phyloP scores from a whole-genome alignment of 805 yeast genomes.

The Kluyveromyces lactis region DNA sequence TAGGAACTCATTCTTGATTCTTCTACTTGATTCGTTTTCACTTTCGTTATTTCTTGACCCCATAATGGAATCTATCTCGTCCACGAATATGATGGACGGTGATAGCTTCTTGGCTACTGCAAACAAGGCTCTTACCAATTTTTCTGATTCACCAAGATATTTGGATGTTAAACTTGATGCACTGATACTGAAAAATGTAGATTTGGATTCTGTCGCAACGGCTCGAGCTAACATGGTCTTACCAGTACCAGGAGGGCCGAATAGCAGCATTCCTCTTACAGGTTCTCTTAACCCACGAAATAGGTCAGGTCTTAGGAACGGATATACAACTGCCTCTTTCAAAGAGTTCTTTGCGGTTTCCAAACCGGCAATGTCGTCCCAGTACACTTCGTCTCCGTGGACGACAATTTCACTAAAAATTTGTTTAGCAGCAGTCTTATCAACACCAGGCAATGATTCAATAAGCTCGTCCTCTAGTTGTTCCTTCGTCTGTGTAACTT shows the following conservation, averaged over 20 bases:
- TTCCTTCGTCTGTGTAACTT: conserved; percentile 8
- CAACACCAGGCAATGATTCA: conserved; percentile 51
- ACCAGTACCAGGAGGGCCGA: conserved; percentile 99
- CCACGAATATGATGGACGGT: conserved; percentile 91
- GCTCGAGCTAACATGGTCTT: conserved; percentile 97
- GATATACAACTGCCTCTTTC: conserved; percentile 94
- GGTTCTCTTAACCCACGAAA: conserved; percentile 92
- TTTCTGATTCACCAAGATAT: conserved; percentile 81
- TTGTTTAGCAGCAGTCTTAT: conserved; percentile 69
- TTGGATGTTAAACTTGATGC: conserved; percentile 86
- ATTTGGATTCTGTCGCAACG: conserved; percentile 91
- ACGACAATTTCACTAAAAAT: conserved; percentile 84
- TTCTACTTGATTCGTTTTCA: conserved; percentile 81
- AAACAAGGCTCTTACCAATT: conserved; percentile 82
- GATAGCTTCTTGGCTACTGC: conserved; percentile 77
- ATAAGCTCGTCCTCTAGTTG: conserved; percentile 24
- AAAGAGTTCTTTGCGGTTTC: conserved; percentile 80
- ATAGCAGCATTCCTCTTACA: conserved; percentile 88
- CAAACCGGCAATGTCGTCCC: conserved; percentile 95
- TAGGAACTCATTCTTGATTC: conserved; percentile 88
- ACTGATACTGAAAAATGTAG: conserved; percentile 87
- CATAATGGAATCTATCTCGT: conserved; percentile 87
- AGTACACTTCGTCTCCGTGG: conserved; percentile 84
- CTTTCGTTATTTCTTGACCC: conserved; percentile 63
- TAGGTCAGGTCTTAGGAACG: conserved; percentile 87